These are phyloP conservation scores for Coemansia sp. DNA, from an alignment of 192 early-diverging fungal species.

Conservation along the genomic window DNA sequence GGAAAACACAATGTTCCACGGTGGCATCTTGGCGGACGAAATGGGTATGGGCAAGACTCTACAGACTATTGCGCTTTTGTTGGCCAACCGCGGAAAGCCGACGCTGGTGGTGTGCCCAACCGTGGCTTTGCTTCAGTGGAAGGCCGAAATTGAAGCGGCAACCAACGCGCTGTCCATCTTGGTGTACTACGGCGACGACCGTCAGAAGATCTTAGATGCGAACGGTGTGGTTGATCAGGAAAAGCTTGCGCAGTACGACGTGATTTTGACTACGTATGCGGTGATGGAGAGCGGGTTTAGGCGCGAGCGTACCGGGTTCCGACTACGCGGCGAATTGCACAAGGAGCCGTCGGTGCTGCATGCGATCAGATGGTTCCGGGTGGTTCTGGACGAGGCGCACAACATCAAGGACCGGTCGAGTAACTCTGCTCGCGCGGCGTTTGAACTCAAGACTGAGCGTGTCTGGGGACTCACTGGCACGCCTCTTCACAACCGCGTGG, in stretches of 20 bases:
- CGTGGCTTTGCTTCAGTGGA: slow-evolving; percentile 89
- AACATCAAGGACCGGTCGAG: slow-evolving; percentile 85
- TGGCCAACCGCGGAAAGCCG: slow-evolving; percentile 62
- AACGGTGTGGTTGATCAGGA: slow-evolving; percentile 11
- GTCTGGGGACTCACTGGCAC: slow-evolving; percentile 91
- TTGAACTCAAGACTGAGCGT: slow-evolving; percentile 63
- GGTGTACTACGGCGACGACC: slow-evolving; percentile 75
- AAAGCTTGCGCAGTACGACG: slow-evolving; percentile 66
- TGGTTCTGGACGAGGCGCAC: slow-evolving; percentile 87
- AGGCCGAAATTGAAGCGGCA: slow-evolving; percentile 71
- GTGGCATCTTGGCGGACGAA: slow-evolving; percentile 83
- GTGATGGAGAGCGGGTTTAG: slow-evolving; percentile 74
- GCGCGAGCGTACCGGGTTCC: slow-evolving; percentile 71
- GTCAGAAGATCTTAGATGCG: slow-evolving; percentile 55
- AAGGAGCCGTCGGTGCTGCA: slow-evolving; percentile 72
- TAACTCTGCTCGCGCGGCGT: slow-evolving; percentile 83
- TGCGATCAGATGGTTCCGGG: slow-evolving; percentile 74
- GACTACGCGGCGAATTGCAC: slow-evolving; percentile 60
- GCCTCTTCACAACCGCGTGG: slow-evolving; percentile 90
- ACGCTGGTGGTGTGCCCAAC: slow-evolving; percentile 86
- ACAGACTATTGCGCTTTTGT: slow-evolving; percentile 81
- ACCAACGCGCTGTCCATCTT: slow-evolving; percentile 63
- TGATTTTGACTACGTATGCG: slow-evolving; percentile 77
- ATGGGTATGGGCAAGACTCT: slow-evolving; percentile 98
- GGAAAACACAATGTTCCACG: slow-evolving; percentile 67